phyloP scores from a whole-genome alignment of 331 rosid genomes.

The Quercus phellos region DNA sequence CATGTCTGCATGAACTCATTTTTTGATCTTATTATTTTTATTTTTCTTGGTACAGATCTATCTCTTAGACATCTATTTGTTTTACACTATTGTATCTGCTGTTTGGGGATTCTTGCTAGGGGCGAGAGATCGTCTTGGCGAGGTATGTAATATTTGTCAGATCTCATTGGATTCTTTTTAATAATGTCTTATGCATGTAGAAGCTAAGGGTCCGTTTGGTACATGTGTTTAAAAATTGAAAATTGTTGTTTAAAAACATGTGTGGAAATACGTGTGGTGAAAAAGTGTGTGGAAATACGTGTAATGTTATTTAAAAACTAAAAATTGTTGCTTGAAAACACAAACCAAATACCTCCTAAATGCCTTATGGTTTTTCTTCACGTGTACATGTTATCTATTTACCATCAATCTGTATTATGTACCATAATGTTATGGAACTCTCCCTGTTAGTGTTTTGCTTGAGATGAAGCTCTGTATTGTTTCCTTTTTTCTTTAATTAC shows the following conservation, averaged over 20 bases:
- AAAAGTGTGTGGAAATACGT: too few species aligned
- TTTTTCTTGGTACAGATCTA: constrained; percentile 57
- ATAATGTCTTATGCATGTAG: background rate
- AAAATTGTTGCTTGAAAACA: too few species aligned
- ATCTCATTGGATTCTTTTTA: background rate
- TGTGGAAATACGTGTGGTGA: too few species aligned
- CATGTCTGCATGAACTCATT: background rate
- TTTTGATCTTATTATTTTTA: background rate
- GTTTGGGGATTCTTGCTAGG: constrained; percentile 89
- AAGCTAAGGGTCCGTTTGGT: background rate
- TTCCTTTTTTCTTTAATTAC: background rate
- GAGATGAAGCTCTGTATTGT: background rate
- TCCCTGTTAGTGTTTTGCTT: background rate
- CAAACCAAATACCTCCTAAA: background rate
- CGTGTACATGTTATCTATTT: background rate
- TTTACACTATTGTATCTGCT: constrained; percentile 74
- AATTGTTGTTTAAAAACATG: too few species aligned
- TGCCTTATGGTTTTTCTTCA: background rate
- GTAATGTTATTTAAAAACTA: too few species aligned
- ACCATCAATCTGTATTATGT: background rate
- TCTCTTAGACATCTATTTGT: constrained; percentile 66
- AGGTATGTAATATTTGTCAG: constrained; percentile 40
- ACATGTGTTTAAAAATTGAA: too few species aligned
- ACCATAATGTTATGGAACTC: background rate
- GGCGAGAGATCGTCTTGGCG: constrained; percentile 91